Conservation (phyloP, 805 yeast species). For the Zygosaccharomyces lentus region DNA sequence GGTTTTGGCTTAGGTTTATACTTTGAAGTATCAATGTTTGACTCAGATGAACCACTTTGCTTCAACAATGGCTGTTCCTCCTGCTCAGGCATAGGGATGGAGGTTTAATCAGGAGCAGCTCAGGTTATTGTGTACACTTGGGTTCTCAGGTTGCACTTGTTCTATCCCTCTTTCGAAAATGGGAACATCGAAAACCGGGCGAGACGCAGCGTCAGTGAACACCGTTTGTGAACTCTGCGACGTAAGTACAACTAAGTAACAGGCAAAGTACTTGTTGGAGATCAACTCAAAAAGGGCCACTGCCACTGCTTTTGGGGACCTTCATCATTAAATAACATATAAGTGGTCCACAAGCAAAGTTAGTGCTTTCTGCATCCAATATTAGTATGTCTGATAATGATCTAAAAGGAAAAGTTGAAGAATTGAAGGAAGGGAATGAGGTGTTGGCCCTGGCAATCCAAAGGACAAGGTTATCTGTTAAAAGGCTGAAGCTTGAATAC, state of each 20-base stretch:
- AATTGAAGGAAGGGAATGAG: conserved; percentile 75
- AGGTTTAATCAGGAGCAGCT: background rate
- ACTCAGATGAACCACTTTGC: background rate
- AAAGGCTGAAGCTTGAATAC: conserved; percentile 78
- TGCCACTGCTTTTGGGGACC: background rate
- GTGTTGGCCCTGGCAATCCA: conserved; percentile 68
- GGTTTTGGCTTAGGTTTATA: conserved; percentile 4
- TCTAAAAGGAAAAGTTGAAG: conserved; percentile 60
- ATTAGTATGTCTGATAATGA: conserved; percentile 39
- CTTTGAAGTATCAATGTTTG: conserved; percentile 1
- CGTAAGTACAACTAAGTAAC: background rate
- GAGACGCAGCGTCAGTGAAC: background rate
- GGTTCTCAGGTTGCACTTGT: background rate
- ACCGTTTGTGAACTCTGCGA: background rate
- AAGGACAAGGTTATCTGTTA: conserved; percentile 69
- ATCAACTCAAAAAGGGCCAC: background rate
- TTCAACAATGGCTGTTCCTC: conserved; percentile 4
- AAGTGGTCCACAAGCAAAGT: background rate
- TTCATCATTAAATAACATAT: background rate
- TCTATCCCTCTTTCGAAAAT: conserved; percentile 6
- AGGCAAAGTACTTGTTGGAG: background rate
- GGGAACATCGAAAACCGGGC: conserved; percentile 3
- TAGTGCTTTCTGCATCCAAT: conserved; percentile 26
- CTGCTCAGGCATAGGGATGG: background rate
- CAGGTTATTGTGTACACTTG: background rate